Conservation (phyloP, 805 yeast species). For the Ogataea parapolymorpha region DNA sequence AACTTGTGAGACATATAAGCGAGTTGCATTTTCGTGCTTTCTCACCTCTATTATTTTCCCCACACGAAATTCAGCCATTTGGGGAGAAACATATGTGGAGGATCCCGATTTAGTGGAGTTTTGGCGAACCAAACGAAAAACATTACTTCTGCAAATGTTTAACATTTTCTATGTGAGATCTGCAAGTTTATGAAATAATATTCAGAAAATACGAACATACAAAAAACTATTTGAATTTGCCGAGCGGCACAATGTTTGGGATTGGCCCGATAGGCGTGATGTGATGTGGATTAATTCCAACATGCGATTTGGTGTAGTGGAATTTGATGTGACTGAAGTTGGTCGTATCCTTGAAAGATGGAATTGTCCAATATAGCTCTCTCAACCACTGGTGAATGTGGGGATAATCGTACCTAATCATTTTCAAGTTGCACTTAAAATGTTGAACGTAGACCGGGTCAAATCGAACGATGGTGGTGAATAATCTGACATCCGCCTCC, state of each 20-base stretch:
- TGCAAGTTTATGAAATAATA: neutral
- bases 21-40: constrained; percentile 56
- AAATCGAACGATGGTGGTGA: constrained; percentile 83
- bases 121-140: too few species aligned
- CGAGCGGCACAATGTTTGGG: constrained; percentile 62
- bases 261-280: constrained; percentile 89
- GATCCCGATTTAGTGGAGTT: too few species aligned
- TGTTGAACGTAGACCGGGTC: constrained; percentile 94
- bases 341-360: constrained; percentile 72
- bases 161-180: too few species aligned
- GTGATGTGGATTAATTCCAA: constrained; percentile 72
- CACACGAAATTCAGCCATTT: constrained; percentile 34
- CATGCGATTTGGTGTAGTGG: constrained; percentile 87
- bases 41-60: constrained; percentile 47
- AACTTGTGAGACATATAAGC: constrained; percentile 54
- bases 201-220: neutral
- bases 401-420: constrained; percentile 79
- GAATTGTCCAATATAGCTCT: constrained; percentile 73
- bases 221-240: constrained; percentile 6
- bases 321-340: constrained; percentile 85
- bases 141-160: too few species aligned
- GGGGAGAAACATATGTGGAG: constrained; percentile 16
- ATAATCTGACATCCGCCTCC: constrained; percentile 88
- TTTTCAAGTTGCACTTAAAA: constrained; percentile 85
- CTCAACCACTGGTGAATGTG: constrained; percentile 74